phyloP scores from a whole-genome alignment of 75 land plant genomes.

The Picea glauca region DNA sequence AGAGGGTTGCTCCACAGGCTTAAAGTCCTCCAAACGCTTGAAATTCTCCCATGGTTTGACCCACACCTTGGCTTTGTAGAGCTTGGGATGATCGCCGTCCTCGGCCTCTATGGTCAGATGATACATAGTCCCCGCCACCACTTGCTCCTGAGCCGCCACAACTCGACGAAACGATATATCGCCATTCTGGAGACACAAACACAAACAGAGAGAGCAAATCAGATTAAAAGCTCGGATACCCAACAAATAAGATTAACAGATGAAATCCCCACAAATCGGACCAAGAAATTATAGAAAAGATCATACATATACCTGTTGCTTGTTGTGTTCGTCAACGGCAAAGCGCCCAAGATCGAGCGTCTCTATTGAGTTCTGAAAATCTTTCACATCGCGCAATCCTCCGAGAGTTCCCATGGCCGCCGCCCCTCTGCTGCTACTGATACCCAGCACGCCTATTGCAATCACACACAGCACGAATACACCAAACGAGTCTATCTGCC shows the following conservation, averaged over 20 bases:
- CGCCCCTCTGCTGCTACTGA: too few species aligned
- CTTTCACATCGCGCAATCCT: background rate
- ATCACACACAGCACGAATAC: too few species aligned
- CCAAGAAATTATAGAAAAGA: background rate
- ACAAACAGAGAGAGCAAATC: background rate
- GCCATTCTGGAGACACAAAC: background rate
- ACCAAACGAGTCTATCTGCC: too few species aligned
- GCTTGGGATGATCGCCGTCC: too few species aligned
- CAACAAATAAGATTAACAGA: background rate
- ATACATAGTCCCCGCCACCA: constrained; percentile 72
- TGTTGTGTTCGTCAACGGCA: constrained; percentile 79
- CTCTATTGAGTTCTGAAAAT: constrained; percentile 43
- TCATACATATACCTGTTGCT: constrained; percentile 31
- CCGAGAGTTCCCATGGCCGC: background rate
- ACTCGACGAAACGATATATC: constrained; percentile 28
- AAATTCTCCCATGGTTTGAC: constrained; percentile 76
- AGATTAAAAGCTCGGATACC: background rate
- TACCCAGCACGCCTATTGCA: too few species aligned
- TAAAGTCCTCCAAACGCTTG: constrained; percentile 72
- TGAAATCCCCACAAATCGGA: background rate
- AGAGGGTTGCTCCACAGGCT: constrained; percentile 13
- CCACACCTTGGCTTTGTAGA: constrained; percentile 88
- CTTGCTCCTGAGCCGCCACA: constrained; percentile 60
- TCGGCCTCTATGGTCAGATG: constrained; percentile 59
- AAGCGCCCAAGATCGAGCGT: constrained; percentile 64